Evolutionary conservation across 2,329 filamentous ascomycete species (phyloP).

Genomic region (Arthrinium phaeospermum): DNA sequence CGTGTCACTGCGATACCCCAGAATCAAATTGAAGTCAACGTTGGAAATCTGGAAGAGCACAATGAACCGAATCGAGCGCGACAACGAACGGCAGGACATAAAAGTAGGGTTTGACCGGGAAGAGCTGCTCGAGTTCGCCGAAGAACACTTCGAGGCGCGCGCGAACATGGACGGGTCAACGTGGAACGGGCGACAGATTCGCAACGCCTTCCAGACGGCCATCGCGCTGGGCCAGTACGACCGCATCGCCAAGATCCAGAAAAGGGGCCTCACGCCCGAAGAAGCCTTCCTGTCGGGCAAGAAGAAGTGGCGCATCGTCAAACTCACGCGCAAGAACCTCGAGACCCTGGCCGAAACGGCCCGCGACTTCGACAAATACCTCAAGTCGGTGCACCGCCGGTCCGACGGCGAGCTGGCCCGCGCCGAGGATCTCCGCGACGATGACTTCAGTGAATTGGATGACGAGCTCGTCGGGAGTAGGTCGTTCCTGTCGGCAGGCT

Average conservation of each 20-base stretch:
- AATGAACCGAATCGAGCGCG: constrained; percentile 29
- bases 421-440: constrained; percentile 24
- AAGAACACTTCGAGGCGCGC: constrained; percentile 25
- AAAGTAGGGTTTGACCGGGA: constrained; percentile 25
- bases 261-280: constrained; percentile 23
- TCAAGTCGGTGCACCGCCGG: constrained; percentile 15
- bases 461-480: background rate
- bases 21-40: constrained; percentile 23
- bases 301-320: constrained; percentile 21
- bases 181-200: constrained; percentile 37
- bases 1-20: constrained; percentile 27
- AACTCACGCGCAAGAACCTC: constrained; percentile 25
- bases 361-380: constrained; percentile 27
- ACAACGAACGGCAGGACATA: constrained; percentile 24
- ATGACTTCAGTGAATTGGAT: constrained; percentile 1
- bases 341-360: constrained; percentile 25
- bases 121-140: constrained; percentile 24
- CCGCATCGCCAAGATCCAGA: constrained; percentile 19
- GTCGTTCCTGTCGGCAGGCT: background rate
- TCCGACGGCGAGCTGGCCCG: constrained; percentile 25
- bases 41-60: constrained; percentile 31
- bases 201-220: constrained; percentile 35
- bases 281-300: constrained; percentile 22
- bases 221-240: constrained; percentile 28
- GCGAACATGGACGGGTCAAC: constrained; percentile 19